Evolutionary conservation across 768 basidiomycete genomes (phyloP).

Genomic region (Lentinula sp.): DNA sequence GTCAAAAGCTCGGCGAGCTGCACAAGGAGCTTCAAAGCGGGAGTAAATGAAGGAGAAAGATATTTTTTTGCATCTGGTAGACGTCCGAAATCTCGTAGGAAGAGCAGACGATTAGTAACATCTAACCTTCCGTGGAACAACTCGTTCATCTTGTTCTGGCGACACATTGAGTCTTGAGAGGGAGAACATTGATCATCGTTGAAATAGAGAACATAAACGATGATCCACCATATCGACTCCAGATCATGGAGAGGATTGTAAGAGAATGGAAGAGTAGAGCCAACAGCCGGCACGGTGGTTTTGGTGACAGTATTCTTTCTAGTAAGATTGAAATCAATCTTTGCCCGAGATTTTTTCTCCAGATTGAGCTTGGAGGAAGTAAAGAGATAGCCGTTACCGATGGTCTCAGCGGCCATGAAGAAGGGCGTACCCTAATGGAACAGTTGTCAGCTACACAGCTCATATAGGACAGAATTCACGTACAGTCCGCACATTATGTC

Average conservation of each 20-base stretch:
- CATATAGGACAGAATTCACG: not conserved
- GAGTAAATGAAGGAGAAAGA: not conserved
- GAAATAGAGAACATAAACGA: not conserved
- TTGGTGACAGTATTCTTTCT: not conserved
- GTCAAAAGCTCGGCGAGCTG: not conserved
- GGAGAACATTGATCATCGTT: not conserved
- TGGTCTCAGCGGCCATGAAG: not conserved
- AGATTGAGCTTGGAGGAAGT: not conserved
- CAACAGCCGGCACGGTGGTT: not conserved
- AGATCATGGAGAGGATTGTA: not conserved
- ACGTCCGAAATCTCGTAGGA: not conserved
- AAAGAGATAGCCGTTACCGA: not conserved
- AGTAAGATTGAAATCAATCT: not conserved
- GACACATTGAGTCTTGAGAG: not conserved
- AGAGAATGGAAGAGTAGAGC: not conserved
- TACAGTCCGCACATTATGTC: not conserved
- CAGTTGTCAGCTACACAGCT: too few species aligned
- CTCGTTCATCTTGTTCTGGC: not conserved
- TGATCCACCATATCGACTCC: not conserved
- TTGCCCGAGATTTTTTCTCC: not conserved
- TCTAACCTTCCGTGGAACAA: not conserved
- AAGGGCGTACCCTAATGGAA: not conserved
- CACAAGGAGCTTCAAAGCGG: not conserved
- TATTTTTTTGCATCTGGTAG: not conserved
- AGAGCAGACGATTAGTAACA: not conserved